Evolutionary conservation across 148 eudicot species (phyloP).

Genomic region (Agrostemma githago): DNA sequence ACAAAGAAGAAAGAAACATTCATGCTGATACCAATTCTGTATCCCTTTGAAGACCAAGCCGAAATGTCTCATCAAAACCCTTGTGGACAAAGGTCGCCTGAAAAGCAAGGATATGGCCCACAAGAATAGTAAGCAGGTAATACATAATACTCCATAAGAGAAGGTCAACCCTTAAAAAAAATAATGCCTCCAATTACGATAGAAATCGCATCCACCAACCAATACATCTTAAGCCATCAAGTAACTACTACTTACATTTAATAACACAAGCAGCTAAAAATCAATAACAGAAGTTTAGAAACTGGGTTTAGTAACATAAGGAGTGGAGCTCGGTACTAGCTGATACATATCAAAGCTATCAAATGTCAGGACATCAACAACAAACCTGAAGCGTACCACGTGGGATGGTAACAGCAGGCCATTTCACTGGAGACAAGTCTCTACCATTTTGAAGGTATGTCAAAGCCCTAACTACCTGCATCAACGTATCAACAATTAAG

Average conservation of each 20-base stretch:
- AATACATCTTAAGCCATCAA: neutral
- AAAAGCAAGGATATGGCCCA: slow-evolving; percentile 20
- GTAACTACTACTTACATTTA: neutral
- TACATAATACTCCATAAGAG: neutral
- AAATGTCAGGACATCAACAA: slow-evolving; percentile 19
- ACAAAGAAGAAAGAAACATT: neutral
- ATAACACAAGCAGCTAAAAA: neutral
- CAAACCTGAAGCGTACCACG: slow-evolving; percentile 99
- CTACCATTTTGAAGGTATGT: slow-evolving; percentile 64
- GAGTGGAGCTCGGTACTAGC: neutral
- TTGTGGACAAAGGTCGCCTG: slow-evolving; percentile 93
- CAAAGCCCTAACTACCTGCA: slow-evolving; percentile 93
- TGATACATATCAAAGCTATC: neutral
- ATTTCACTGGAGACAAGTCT: slow-evolving; percentile 49
- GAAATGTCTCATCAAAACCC: slow-evolving; percentile 95
- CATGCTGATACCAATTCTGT: slow-evolving; percentile 66
- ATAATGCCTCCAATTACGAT: neutral
- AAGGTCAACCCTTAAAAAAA: slow-evolving; percentile 5
- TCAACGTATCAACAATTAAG: slow-evolving; percentile 10
- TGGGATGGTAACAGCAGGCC: slow-evolving; percentile 79
- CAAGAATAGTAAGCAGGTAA: slow-evolving; percentile 11
- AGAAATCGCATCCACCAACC: neutral
- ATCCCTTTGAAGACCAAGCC: slow-evolving; percentile 80
- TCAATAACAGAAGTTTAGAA: too few relatives aligned
- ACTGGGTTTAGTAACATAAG: neutral